Evolutionary conservation across 2,329 filamentous ascomycete species (phyloP), one percentile per base, ranked within the genome.

Genomic region (Colletotrichum cordylinicola): DNA sequence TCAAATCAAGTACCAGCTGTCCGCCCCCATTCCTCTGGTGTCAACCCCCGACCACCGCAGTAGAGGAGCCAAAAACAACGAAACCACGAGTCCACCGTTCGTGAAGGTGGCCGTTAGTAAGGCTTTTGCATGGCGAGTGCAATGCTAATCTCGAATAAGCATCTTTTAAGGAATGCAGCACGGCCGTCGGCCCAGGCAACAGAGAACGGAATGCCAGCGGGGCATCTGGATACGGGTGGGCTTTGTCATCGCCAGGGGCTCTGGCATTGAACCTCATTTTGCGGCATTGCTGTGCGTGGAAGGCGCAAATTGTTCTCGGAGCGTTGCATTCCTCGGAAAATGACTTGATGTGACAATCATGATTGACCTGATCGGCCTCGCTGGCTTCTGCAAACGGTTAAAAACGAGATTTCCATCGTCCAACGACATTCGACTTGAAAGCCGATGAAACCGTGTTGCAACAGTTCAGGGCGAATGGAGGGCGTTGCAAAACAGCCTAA

Each of bases 391-490:
- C 35, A 62, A 68, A 39, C 52, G 52, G 66, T 31, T 10, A 31
- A 21, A 60, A 27, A 18, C n/a, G n/a, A 37, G 24, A 61, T 37
- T 39, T n/a, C 18, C 8, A 31, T 61, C 33, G 48, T 35, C 33
- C 33, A 24, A 56, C 72, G 27, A 29, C 24, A 21, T 52, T 67
- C 61, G 62, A 67, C 55, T 43, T 21, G 33, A 33, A 43, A 37
- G 67, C 60, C 33, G 39, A 56, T 67, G 62, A 75, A 75, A 72
- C 31, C 27, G 37, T 16, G 52, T 71, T 71, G 72, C 55, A 67
- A 72, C 72, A 33, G 31, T 39, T 39, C 29, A 52, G 39, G 31
- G 43, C 33, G 29, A n/a, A 29, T 55, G 39, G 9, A 67, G 15
- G 18, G 43, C n/a, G 43, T 56, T 66, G 65, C 43, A 35, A 29